Base-by-base conservation (phyloP, 768 basidiomycete genomes). In the Phaffia tasmanica region DNA sequence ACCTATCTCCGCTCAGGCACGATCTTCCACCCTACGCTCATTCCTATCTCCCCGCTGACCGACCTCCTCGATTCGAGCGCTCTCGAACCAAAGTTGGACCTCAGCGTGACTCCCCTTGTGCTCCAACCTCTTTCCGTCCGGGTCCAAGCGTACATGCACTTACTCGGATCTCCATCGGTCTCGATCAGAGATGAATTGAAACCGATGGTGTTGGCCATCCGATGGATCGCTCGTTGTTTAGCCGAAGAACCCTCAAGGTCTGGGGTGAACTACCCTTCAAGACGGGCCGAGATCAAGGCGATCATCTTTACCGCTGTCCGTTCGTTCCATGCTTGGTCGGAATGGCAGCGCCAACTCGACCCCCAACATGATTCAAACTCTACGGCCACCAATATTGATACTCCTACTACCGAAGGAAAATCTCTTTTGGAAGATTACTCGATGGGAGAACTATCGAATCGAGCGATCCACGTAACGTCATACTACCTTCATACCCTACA, bases 1-100 rank as follows among this genome's bases (percentile, higher is more conserved):
- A 64, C 63, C 25, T 67, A 50, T 48, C 55, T 51, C 23, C 60
- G 66, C 14, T 67, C 66, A 15, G 62, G 61, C 18, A 25, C 66
- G 3, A 42, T 54, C 46, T 27, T 67, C 48, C 60, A 53, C 48
- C 55, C 66, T 30, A 57, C 60, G 29, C 46, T 62, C 42, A 23
- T 62, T 21, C 30, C 61, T 35, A 62, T 67, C 55, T 32, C 55
- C 0, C 5, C 55, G 21, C 9, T 35, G 6, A 30, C 30, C 11
- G 11, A 29, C 42, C 4, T 30, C 21, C 21, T n/a, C 29, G 30
- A 19, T 2, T 3, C n/a, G 32, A 21, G 47, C 32, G 1, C 30
- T 19, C 53, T 53, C 11, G 63, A 50, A 1, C 54, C n/a, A 21
- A 23, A 18, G 32, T 47, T n/a, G 35, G 35, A 42, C 11, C 11